Conservation (phyloP, 106 monocot species). For the Dendrobium catenatum region DNA sequence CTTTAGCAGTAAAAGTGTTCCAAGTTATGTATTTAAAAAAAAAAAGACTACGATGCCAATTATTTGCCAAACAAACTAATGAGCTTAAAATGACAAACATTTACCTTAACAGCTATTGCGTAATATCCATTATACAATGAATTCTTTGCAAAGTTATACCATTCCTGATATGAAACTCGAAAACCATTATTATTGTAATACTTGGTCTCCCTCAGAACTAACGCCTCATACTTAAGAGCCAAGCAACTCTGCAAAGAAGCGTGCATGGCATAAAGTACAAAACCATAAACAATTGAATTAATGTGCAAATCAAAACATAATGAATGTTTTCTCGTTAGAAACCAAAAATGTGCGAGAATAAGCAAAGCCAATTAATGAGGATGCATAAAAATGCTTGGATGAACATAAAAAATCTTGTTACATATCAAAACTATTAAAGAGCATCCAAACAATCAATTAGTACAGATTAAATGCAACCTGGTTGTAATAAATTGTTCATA, state of each 20-base stretch:
- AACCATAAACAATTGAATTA: not conserved
- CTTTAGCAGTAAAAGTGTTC: not conserved
- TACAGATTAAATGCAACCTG: not conserved
- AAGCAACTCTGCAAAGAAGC: constrained; percentile 64
- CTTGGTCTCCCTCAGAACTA: constrained; percentile 58
- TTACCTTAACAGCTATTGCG: constrained; percentile 72
- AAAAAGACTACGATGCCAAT: not conserved
- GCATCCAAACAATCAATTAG: not conserved
- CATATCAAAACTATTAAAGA: not conserved
- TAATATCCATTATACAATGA: constrained; percentile 76
- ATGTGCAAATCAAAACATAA: not conserved
- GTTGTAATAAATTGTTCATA: not conserved
- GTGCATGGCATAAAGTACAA: not conserved
- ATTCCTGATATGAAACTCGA: constrained; percentile 68
- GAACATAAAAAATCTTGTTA: not conserved
- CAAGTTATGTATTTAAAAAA: not conserved
- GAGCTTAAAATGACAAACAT: not conserved
- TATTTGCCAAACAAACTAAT: not conserved
- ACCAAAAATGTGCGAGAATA: not conserved
- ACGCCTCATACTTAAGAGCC: constrained; percentile 81
- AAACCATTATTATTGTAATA: constrained; percentile 18
- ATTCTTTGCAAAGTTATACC: constrained; percentile 77
- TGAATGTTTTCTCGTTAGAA: not conserved
- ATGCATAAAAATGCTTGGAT: not conserved
- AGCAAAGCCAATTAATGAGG: not conserved